Evolutionary conservation across 2,329 filamentous ascomycete genomes (phyloP), one percentile per base, ranked within the genome.

Genomic region (Colletotrichum gloeosporioides): DNA sequence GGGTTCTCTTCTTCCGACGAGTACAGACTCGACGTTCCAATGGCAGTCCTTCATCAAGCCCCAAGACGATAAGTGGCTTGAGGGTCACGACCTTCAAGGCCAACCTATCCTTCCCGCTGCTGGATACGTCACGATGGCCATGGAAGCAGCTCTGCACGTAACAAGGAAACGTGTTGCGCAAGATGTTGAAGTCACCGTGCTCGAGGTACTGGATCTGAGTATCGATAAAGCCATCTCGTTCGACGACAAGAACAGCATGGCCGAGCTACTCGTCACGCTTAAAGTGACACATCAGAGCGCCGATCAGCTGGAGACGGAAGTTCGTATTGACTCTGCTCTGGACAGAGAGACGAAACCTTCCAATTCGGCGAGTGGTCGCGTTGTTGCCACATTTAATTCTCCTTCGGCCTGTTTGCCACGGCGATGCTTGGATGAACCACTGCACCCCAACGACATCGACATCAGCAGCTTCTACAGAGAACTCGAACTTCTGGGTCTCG

Each of bases 41-140:
- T 62, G 36, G 63, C 34, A 53, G 13, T 34, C 49, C 7, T n/a
- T 49, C 32, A 31, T 75, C 36, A 44, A 49, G 4, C 87, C 82
- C 81, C 79, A 82, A 15, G 68, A 71, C 16, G 22, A 53, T 15
- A 34, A 44, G 62, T 88, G 86, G 87, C 71, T 88, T 5, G 44
- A 71, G 4, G 83, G 85, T 32, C 86, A 89, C 59, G 69, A 77
- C n/a, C 66, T 81, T 44, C 81, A 86, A 27, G 79, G 80, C 2
- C 79, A 86, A 44, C 80, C 83, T 22, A 81, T 90, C 4, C 88
- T 88, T 61, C 88, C 89, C 0, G 85, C 79, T 2, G 84, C 87
- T 1, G 87, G 83, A 0, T 89, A 87, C 77, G 65, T 88, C 2
- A 79, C 82, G n/a, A 87, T 88, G 81, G 86, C 84, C 2, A 80